Conservation (phyloP, 2,329 filamentous ascomycete genomes). For the Fusarium sp. region DNA sequence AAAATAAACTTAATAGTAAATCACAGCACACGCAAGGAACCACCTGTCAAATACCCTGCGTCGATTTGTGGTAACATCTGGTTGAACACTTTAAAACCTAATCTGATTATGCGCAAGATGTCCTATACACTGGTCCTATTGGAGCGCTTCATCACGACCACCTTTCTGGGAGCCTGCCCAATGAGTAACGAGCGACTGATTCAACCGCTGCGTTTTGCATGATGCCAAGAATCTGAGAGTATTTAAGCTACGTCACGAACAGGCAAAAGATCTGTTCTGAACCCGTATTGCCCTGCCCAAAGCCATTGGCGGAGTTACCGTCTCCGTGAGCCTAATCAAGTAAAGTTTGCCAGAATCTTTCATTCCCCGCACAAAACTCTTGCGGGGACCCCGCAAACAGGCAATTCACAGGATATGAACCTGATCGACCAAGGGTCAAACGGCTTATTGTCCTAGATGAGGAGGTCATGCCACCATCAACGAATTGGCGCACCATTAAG, state of each 20-base stretch:
- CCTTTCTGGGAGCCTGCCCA: background rate
- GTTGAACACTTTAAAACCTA: too few species aligned
- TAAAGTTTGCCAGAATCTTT: background rate
- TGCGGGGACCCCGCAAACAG: slow-evolving; percentile 34
- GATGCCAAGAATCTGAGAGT: background rate
- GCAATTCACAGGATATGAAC: background rate
- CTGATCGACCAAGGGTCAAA: background rate
- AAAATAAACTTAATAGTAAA: too few species aligned
- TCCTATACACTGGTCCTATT: background rate
- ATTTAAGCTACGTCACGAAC: slow-evolving; percentile 4
- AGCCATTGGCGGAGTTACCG: slow-evolving; percentile 3
- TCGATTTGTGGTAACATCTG: too few species aligned
- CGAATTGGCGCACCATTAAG: slow-evolving; percentile 26
- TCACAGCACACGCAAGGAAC: too few species aligned
- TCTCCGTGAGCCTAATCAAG: slow-evolving; percentile 30
- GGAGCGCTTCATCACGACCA: slow-evolving; percentile 10
- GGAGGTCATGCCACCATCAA: slow-evolving; percentile 18
- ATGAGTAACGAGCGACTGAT: background rate
- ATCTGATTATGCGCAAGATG: background rate
- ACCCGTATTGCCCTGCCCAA: background rate
- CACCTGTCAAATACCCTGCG: too few species aligned
- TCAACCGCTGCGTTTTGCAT: background rate
- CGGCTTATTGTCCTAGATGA: slow-evolving; percentile 14
- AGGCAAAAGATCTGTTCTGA: slow-evolving; percentile 15
- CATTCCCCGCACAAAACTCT: slow-evolving; percentile 20